Evolutionary conservation across 345 rosid genomes (phyloP).

Genomic region (Trapa incisa): DNA sequence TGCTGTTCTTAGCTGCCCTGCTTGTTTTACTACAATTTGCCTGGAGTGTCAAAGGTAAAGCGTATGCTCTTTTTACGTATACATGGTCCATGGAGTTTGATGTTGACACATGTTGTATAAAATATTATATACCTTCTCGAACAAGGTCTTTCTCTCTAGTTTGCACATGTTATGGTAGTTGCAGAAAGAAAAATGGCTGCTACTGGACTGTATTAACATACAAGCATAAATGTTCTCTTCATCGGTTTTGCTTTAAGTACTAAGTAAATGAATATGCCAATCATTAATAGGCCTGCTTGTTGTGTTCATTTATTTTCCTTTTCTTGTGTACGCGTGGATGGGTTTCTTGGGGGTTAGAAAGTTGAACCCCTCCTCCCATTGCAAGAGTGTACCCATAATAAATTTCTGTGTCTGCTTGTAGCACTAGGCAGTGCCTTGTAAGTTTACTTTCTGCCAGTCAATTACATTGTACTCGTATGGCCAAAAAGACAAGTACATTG

Average conservation of each 20-base stretch:
- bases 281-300: too few relatives aligned
- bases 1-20: conserved; percentile 80
- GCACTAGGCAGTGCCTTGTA: background rate
- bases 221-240: background rate
- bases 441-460: background rate
- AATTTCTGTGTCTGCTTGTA: background rate
- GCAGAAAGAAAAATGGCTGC: too few relatives aligned
- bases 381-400: background rate
- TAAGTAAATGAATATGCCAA: too few relatives aligned
- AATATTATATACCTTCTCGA: too few relatives aligned
- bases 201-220: background rate
- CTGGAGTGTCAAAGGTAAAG: conserved; percentile 67
- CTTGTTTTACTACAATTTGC: conserved; percentile 73
- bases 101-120: too few relatives aligned
- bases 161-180: too few relatives aligned
- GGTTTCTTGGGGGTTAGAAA: too few relatives aligned
- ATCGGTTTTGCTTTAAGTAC: background rate
- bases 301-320: too few relatives aligned
- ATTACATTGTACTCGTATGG: background rate
- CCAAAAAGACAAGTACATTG: background rate
- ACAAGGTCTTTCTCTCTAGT: too few relatives aligned
- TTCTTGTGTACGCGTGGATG: too few relatives aligned
- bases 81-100: background rate
- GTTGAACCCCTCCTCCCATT: background rate
- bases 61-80: background rate